Evolutionary conservation across 2,329 filamentous ascomycete species (phyloP).

Genomic region (Colletotrichum lini): DNA sequence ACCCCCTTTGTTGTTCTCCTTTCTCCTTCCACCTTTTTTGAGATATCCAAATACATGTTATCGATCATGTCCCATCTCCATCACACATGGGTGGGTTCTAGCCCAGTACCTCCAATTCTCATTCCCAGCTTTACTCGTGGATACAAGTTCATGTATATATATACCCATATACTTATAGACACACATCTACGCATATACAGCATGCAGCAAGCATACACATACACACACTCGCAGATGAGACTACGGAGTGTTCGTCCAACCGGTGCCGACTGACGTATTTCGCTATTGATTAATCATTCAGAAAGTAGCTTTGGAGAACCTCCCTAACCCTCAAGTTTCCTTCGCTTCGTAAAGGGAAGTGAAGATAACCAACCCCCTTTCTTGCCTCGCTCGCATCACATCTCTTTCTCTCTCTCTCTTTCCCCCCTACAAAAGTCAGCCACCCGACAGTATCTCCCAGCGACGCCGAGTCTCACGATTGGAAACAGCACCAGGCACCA

Average conservation of each 20-base stretch:
- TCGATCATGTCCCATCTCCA: not conserved
- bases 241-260: not conserved
- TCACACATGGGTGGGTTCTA: no score
- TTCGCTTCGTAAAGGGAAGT: no score
- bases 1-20: no score
- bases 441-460: not conserved
- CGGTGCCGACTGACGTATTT: not conserved
- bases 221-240: not conserved
- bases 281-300: not conserved
- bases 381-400: no score
- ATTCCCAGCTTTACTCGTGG: not conserved
- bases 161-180: not conserved
- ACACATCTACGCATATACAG: not conserved
- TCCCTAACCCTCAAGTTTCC: not conserved
- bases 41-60: conserved; percentile 23
- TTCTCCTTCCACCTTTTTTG: not conserved
- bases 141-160: no score
- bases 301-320: not conserved
- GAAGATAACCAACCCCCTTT: no score
- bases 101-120: not conserved
- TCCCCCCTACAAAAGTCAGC: no score
- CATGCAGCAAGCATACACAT: not conserved
- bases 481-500: no score
- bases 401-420: not conserved
- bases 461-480: not conserved